Evolutionary conservation across 2,329 filamentous ascomycete genomes (phyloP).

Genomic region (Purpureocillium lavendulum): DNA sequence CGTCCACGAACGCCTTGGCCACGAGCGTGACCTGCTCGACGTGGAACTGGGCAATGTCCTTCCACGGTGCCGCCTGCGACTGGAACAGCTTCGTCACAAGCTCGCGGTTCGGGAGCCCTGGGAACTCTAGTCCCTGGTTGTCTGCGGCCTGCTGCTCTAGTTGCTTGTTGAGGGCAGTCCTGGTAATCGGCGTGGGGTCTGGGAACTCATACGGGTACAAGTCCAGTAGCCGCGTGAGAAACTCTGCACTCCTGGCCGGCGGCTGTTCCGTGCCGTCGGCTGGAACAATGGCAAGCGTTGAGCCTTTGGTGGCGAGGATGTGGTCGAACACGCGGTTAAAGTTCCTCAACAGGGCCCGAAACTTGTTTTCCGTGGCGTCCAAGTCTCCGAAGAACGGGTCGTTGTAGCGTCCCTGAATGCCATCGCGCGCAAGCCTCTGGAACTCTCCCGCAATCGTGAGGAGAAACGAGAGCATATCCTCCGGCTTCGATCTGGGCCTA

Average conservation of each 20-base stretch:
- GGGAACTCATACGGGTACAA: constrained; percentile 11
- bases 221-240: constrained; percentile 18
- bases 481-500: constrained; percentile 7
- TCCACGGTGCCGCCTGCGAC: constrained; percentile 28
- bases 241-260: constrained; percentile 9
- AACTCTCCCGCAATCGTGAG: constrained; percentile 26
- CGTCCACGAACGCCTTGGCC: constrained; percentile 27
- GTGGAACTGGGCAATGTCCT: constrained; percentile 25
- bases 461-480: constrained; percentile 23
- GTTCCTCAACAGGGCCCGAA: constrained; percentile 21
- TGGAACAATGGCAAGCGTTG: constrained; percentile 8
- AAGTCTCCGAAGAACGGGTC: constrained; percentile 27
- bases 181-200: constrained; percentile 14
- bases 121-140: constrained; percentile 32
- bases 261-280: not conserved
- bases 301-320: constrained; percentile 16
- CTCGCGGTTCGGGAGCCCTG: constrained; percentile 25
- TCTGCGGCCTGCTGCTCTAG: constrained; percentile 22
- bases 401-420: constrained; percentile 18
- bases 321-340: constrained; percentile 21
- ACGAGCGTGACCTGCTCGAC: constrained; percentile 19
- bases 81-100: constrained; percentile 31
- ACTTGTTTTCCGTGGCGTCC: constrained; percentile 11
- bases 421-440: constrained; percentile 19
- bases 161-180: constrained; percentile 11